These are phyloP conservation scores for Diaporthe vexans DNA, from an alignment of 2,329 filamentous ascomycete species.

Conservation along the genomic window DNA sequence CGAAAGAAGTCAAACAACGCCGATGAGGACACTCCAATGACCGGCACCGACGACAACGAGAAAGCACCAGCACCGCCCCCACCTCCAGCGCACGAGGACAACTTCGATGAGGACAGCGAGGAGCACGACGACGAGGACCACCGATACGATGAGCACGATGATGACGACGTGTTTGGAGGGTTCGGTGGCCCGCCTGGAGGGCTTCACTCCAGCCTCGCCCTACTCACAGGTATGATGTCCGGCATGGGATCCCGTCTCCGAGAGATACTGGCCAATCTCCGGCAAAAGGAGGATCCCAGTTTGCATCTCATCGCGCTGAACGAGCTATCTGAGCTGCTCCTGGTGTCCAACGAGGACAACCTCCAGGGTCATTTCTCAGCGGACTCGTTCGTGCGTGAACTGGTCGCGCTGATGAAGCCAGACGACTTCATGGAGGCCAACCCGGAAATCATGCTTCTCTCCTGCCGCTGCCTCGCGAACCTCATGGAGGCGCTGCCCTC, in stretches of 20 bases:
- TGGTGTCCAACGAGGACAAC: constrained; percentile 97
- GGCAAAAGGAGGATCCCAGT: constrained; percentile 86
- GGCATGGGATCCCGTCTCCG: constrained; percentile 85
- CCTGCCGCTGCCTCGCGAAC: constrained; percentile 95
- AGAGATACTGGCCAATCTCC: constrained; percentile 81
- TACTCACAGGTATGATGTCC: constrained; percentile 92
- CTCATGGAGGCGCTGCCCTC: constrained; percentile 96
- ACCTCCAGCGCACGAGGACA: constrained; percentile 59
- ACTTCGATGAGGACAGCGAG: constrained; percentile 58
- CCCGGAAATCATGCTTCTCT: constrained; percentile 96
- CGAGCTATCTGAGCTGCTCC: constrained; percentile 91
- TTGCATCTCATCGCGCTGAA: constrained; percentile 92
- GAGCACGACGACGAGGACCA: constrained; percentile 69
- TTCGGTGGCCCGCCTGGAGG: constrained; percentile 79
- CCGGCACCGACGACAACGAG: constrained; percentile 72
- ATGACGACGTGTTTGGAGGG: constrained; percentile 74
- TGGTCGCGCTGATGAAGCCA: constrained; percentile 91
- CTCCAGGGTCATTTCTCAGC: constrained; percentile 95
- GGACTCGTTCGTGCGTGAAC: constrained; percentile 94
- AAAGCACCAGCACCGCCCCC: constrained; percentile 58
- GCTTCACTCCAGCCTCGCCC: constrained; percentile 85
- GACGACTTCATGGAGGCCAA: constrained; percentile 90
- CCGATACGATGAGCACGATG: constrained; percentile 67
- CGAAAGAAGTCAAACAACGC: constrained; percentile 68
- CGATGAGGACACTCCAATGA: constrained; percentile 77